Base-by-base conservation (phyloP, 176 grass and related monocot species). In the Saccharum spontaneum region DNA sequence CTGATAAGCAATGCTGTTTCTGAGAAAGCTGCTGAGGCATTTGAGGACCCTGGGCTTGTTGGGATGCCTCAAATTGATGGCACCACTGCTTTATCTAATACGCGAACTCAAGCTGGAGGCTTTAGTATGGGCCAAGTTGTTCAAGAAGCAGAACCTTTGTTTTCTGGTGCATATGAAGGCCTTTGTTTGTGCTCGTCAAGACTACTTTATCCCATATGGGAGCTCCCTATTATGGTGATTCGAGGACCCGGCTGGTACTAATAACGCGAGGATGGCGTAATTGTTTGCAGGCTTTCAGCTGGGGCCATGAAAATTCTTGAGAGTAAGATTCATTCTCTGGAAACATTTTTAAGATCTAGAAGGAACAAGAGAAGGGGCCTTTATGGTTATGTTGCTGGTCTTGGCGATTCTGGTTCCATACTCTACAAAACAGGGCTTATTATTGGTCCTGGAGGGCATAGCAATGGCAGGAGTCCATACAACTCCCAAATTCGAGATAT, bases 101-200 rank as follows among this genome's bases (percentile, higher is more conserved):
- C 93, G 1, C 76, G 86, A 78, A 86, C 91, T 82, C 89, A 89
- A 73, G 87, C 87, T 90, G 96, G 96, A 76, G 96, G 93, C 63
- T 98, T 98, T 82, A 98, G 96, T 83, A 98, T 98, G 96, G 96
- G 96, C 3, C 96, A 98, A 75, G 96, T 98, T 79, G 89, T 95
- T 87, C 96, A 98, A 85, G 96, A 98, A 83, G 87, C 96, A 37
- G 87, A 93, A 69, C 93, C 96, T 83, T 77, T 89, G 78, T 98
- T 98, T 81, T 98, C 96, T 83, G 96, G 96, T 80, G 91, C 93
- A 85, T 87, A 98, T 84, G 93, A 98, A 86, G 96, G 96, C 70
- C 93, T 98, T 72, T 95, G 93, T 89, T 91, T 98, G 45, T 98
- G 96, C 61, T 92, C 96, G 50, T 98, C 96, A 22, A 95, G 96